Evolutionary conservation across 2,329 filamentous ascomycete genomes (phyloP).

Genomic region (Metarhizium anisopliae): DNA sequence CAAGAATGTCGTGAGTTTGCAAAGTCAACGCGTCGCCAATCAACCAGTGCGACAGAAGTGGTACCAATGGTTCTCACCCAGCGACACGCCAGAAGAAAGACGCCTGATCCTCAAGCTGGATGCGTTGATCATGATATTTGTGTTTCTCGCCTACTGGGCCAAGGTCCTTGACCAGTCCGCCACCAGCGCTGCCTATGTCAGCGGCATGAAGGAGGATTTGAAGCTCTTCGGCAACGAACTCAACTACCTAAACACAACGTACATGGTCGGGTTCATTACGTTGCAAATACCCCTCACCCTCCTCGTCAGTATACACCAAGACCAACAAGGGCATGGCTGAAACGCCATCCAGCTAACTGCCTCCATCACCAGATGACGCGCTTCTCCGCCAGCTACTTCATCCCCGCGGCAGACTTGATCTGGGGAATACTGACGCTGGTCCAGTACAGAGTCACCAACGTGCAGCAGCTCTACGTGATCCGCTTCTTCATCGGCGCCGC

Average conservation of each 20-base stretch:
- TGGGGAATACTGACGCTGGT: slow-evolving; percentile 16
- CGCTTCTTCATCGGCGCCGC: slow-evolving; percentile 32
- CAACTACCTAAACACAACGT: slow-evolving; percentile 35
- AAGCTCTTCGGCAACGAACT: slow-evolving; percentile 41
- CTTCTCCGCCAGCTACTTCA: slow-evolving; percentile 11
- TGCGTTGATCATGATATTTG: slow-evolving; percentile 26
- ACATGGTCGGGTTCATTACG: slow-evolving; percentile 12
- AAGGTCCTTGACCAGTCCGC: slow-evolving; percentile 36
- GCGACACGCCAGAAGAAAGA: slow-evolving; percentile 29
- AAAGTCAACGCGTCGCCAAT: neutral
- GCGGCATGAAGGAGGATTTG: slow-evolving; percentile 38
- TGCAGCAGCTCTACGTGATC: slow-evolving; percentile 24
- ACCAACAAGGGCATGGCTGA: neutral
- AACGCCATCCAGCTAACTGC: neutral
- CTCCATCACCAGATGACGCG: slow-evolving; percentile 10
- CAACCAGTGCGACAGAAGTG: slow-evolving; percentile 16
- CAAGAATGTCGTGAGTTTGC: neutral
- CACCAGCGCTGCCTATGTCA: slow-evolving; percentile 12
- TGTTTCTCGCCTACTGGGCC: slow-evolving; percentile 45
- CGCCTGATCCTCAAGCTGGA: slow-evolving; percentile 46
- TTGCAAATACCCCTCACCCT: slow-evolving; percentile 8
- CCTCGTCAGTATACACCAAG: neutral
- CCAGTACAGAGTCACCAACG: slow-evolving; percentile 16
- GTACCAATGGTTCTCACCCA: slow-evolving; percentile 37
- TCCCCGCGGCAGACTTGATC: slow-evolving; percentile 24